Evolutionary conservation across 2,329 filamentous ascomycete genomes (phyloP).

Genomic region (Lasiodiplodia hormozganensis): DNA sequence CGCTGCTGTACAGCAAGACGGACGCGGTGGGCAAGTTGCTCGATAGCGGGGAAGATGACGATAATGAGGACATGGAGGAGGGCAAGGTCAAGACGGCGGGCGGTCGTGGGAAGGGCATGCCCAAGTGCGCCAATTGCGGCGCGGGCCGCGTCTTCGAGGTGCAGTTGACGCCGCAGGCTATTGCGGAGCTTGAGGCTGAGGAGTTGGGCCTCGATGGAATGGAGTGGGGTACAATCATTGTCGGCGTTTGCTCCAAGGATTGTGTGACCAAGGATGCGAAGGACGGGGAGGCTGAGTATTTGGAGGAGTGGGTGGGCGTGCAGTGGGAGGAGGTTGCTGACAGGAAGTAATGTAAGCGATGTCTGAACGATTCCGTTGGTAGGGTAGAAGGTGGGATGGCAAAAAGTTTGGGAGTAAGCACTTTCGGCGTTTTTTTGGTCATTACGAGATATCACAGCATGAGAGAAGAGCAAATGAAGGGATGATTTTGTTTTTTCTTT

Average conservation of each 20-base stretch:
- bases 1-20: constrained; percentile 77
- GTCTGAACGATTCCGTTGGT: background rate
- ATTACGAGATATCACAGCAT: constrained; percentile 3
- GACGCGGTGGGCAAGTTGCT: constrained; percentile 77
- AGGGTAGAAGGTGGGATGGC: background rate
- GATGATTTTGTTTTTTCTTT: constrained; percentile 10
- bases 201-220: constrained; percentile 78
- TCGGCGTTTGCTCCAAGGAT: constrained; percentile 83
- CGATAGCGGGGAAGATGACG: constrained; percentile 36
- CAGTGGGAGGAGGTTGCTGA: constrained; percentile 84
- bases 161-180: constrained; percentile 89
- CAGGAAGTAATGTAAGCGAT: constrained; percentile 22
- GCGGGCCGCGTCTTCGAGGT: constrained; percentile 82
- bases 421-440: background rate
- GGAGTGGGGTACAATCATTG: constrained; percentile 95
- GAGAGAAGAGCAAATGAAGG: background rate
- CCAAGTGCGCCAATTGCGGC: constrained; percentile 79
- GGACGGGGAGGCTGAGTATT: constrained; percentile 73
- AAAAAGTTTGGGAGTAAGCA: background rate
- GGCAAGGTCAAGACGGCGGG: constrained; percentile 41
- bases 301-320: constrained; percentile 97
- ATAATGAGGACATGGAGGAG: background rate
- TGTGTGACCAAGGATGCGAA: constrained; percentile 69
- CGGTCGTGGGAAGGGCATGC: constrained; percentile 59
- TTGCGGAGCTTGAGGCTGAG: constrained; percentile 81